Percentiles rank a stretch among this genome's conserved stretches.
These are phyloP conservation scores for Citrus unshiu DNA, from an alignment of 345 rosid species.

Conservation along the genomic window DNA sequence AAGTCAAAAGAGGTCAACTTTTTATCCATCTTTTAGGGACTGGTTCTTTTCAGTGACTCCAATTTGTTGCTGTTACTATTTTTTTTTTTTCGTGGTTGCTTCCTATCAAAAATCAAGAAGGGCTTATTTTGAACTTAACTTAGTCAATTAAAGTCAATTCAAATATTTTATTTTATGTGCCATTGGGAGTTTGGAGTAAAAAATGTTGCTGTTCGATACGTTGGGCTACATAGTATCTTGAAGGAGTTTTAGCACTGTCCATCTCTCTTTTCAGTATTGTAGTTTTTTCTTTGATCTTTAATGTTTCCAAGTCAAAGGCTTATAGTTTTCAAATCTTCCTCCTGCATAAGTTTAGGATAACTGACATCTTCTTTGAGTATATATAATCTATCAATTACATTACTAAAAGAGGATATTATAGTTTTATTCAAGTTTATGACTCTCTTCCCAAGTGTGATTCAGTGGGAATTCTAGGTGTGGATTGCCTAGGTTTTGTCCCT, in stretches of 20 bases:
- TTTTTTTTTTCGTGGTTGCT: no score
- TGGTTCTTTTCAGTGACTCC: neutral
- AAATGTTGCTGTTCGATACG: neutral
- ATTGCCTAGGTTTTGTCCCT: neutral
- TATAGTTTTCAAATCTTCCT: neutral
- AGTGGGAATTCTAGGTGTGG: neutral
- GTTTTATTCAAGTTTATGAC: neutral
- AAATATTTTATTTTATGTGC: neutral
- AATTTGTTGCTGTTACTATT: neutral
- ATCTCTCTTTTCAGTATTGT: neutral
- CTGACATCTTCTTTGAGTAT: neutral
- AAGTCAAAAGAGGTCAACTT: neutral
- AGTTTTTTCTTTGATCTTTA: neutral
- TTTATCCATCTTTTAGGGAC: neutral
- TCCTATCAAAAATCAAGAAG: neutral
- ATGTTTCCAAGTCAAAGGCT: neutral
- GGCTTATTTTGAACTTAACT: neutral
- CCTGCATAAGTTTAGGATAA: neutral
- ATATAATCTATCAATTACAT: neutral
- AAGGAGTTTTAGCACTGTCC: neutral
- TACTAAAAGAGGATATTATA: neutral
- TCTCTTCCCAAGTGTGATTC: neutral
- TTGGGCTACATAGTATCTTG: neutral
- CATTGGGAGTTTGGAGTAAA: neutral
- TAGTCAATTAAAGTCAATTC: neutral